phyloP scores from a whole-genome alignment of 805 yeast species.

The Saturnispora sekii region DNA sequence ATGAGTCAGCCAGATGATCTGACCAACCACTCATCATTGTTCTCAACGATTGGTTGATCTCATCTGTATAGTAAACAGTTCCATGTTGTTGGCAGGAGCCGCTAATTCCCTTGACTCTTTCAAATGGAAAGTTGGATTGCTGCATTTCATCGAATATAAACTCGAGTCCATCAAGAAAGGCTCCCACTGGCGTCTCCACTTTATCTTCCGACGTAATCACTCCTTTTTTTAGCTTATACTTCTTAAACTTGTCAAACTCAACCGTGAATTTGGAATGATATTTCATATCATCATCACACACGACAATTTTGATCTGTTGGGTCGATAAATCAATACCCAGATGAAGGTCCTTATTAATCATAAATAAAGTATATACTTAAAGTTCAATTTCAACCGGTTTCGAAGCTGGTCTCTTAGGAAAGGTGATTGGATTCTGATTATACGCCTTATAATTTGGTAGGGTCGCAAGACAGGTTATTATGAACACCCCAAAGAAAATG shows the following conservation, averaged over 20 bases:
- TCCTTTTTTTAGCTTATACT: slow-evolving; percentile 64
- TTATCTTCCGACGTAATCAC: slow-evolving; percentile 45
- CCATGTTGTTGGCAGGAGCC: slow-evolving; percentile 96
- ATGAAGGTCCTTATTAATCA: slow-evolving; percentile 22
- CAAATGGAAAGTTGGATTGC: slow-evolving; percentile 44
- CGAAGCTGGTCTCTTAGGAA: slow-evolving; percentile 28
- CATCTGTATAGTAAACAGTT: slow-evolving; percentile 65
- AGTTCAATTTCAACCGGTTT: slow-evolving; percentile 10
- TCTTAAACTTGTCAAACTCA: slow-evolving; percentile 53
- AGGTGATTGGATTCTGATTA: slow-evolving; percentile 38
- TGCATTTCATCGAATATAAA: slow-evolving; percentile 44
- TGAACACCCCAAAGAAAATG: slow-evolving; percentile 30
- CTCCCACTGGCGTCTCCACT: slow-evolving; percentile 72
- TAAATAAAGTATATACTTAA: slow-evolving; percentile 1
- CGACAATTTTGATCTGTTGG: slow-evolving; percentile 75
- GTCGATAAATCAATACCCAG: slow-evolving; percentile 85
- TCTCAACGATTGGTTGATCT: slow-evolving; percentile 34
- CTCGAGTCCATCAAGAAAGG: slow-evolving; percentile 86
- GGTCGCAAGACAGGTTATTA: slow-evolving; percentile 29
- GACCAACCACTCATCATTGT: slow-evolving; percentile 28
- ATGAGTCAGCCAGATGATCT: slow-evolving; percentile 42
- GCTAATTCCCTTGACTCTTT: slow-evolving; percentile 51
- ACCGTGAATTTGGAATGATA: slow-evolving; percentile 48
- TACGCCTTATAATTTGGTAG: slow-evolving; percentile 54
- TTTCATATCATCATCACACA: slow-evolving; percentile 41